Conservation (phyloP, 2,329 filamentous ascomycete genomes). For the Botrytis fabae region DNA sequence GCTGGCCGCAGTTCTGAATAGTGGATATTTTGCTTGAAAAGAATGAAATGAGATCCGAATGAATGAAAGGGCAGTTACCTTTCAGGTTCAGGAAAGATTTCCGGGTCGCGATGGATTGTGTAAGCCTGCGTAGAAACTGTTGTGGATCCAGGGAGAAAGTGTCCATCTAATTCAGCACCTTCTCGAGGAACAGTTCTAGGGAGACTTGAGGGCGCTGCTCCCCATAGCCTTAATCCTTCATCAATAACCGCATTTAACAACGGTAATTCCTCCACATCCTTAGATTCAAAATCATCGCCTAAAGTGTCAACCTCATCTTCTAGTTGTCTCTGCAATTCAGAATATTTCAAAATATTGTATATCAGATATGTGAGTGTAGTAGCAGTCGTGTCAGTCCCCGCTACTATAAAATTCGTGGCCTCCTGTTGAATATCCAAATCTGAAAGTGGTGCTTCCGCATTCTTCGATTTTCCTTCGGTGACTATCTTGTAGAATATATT, state of each 20-base stretch:
- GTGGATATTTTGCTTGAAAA: too few relatives aligned
- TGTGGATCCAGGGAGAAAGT: constrained; percentile 40
- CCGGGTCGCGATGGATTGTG: constrained; percentile 43
- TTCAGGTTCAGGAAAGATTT: constrained; percentile 41
- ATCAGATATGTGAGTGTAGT: constrained; percentile 13
- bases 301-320: constrained; percentile 7
- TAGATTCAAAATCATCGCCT: constrained; percentile 3
- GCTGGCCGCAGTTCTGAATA: too few relatives aligned
- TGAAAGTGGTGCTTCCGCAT: background rate
- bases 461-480: background rate
- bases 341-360: constrained; percentile 12
- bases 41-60: background rate
- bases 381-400: constrained; percentile 23
- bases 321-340: background rate
- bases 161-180: constrained; percentile 39
- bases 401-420: background rate
- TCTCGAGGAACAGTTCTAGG: constrained; percentile 37
- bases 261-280: constrained; percentile 32
- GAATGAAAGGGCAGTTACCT: background rate
- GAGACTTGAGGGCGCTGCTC: constrained; percentile 40
- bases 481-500: constrained; percentile 19
- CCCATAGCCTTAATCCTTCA: constrained; percentile 43
- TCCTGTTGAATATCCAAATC: background rate
- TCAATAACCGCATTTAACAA: constrained; percentile 41
- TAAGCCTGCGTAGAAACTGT: constrained; percentile 43